phyloP scores from a whole-genome alignment of 78 protist genomes.

The Blattamonas nauphoetae region DNA sequence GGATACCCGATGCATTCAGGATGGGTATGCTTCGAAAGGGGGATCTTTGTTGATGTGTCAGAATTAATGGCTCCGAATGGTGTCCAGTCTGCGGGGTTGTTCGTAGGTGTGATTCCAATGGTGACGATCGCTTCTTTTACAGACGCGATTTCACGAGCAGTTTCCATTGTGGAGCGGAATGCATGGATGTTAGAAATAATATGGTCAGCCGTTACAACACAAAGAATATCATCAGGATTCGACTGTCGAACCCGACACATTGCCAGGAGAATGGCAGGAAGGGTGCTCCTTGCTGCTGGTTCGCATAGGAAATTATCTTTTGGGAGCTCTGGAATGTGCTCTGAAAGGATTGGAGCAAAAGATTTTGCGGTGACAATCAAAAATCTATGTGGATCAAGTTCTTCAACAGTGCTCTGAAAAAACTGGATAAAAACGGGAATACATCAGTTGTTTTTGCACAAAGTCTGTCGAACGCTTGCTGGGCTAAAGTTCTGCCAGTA shows the following conservation, averaged over 20 bases:
- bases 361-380: slow-evolving; percentile 14
- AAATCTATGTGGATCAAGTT: neutral
- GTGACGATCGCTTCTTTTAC: neutral
- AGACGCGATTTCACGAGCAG: neutral
- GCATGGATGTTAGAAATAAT: neutral
- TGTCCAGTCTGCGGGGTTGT: slow-evolving; percentile 22
- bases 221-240: neutral
- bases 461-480: slow-evolving; percentile 26
- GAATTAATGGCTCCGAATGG: slow-evolving; percentile 26
- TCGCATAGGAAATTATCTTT: slow-evolving; percentile 5
- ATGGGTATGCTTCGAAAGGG: neutral
- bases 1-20: neutral
- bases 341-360: neutral
- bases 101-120: slow-evolving; percentile 26
- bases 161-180: neutral
- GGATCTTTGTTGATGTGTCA: neutral
- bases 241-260: neutral
- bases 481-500: slow-evolving; percentile 10
- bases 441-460: neutral
- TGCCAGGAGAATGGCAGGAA: slow-evolving; percentile 29
- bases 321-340: slow-evolving; percentile 1
- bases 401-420: neutral
- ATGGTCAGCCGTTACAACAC: slow-evolving; percentile 30
- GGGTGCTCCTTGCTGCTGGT: slow-evolving; percentile 22
- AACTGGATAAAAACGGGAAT: neutral